phyloP scores from a whole-genome alignment of 129 eudicot genomes.

The Pulicaria dysenterica region DNA sequence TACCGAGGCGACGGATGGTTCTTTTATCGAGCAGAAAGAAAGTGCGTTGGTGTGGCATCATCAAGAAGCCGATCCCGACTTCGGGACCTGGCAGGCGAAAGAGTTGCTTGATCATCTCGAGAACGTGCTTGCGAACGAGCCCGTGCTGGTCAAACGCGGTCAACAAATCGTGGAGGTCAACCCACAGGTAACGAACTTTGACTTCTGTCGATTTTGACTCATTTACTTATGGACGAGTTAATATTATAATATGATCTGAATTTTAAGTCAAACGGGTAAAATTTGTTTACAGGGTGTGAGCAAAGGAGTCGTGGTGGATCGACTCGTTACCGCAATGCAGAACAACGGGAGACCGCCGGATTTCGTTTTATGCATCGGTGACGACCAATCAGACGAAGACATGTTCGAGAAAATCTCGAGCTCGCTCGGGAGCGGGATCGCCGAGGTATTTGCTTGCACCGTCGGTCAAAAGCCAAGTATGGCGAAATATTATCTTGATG shows the following conservation, averaged over 20 bases:
- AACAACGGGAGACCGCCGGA: slow-evolving; percentile 53
- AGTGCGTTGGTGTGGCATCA: slow-evolving; percentile 93
- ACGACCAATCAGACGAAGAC: slow-evolving; percentile 92
- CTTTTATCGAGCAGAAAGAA: slow-evolving; percentile 84
- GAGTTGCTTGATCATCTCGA: slow-evolving; percentile 94
- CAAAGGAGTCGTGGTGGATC: slow-evolving; percentile 81
- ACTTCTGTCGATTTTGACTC: neutral
- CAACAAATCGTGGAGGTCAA: slow-evolving; percentile 94
- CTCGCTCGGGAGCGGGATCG: slow-evolving; percentile 43
- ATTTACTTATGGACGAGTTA: neutral
- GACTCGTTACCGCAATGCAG: slow-evolving; percentile 58
- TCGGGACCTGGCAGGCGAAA: slow-evolving; percentile 83
- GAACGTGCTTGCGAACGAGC: slow-evolving; percentile 91
- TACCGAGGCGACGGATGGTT: slow-evolving; percentile 87
- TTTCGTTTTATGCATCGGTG: slow-evolving; percentile 88
- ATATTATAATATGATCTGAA: too few species aligned
- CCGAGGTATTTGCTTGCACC: slow-evolving; percentile 89
- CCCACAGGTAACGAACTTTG: slow-evolving; percentile 70
- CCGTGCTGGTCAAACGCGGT: slow-evolving; percentile 83
- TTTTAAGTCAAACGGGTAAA: too few species aligned
- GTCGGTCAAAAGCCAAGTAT: slow-evolving; percentile 95
- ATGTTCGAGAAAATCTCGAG: slow-evolving; percentile 72
- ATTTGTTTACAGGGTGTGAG: slow-evolving; percentile 63
- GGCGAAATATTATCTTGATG: slow-evolving; percentile 94
- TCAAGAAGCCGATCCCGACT: slow-evolving; percentile 88